Evolutionary conservation across 2,329 filamentous ascomycete genomes (phyloP), one percentile per base, ranked within the genome.

Genomic region (Nemania serpens): DNA sequence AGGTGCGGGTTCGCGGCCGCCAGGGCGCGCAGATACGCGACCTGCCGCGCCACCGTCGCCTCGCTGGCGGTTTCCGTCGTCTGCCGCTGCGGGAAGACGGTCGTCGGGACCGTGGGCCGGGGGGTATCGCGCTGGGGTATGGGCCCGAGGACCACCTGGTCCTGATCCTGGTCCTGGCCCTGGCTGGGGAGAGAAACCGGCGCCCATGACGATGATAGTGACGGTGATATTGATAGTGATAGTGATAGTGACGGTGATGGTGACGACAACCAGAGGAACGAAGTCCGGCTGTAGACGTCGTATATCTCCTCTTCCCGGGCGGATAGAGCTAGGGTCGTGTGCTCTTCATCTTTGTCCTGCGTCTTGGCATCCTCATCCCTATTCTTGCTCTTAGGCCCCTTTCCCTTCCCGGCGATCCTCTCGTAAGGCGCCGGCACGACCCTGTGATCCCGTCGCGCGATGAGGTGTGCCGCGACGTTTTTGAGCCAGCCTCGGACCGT

Each of bases 401-500:
- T n/a, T 10, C 11, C 11, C 4, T 39, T n/a, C 36, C 11, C 11
- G 11, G 11, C 7, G n/a, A 42, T 58, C 6, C 39, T 50, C 17
- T 67, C 74, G 53, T 72, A 74, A 1, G 73, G 72, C 9, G 67
- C 61, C 0, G 74, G 70, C 5, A 68, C 52, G 5, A 46, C 70
- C 5, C 72, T 63, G 2, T 69, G 69, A 63, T 80, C 78, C 33
- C 66, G 62, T 6, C 73, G 66, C 22, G 75, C 72, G 17, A 79
- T 18, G 2, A 70, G 63, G 56, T 74, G 74, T n/a, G 76, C 53
- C 5, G 66, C 13, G 9, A 70, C 64, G 64, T 79, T 77, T 2
- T 75, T 18, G 0, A 78, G 68, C 76, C 77, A 82, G 34, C 80
- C 80, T 18, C 70, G 34, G 29, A 75, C 29, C 57, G 80, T 79